Evolutionary conservation across 768 basidiomycete species (phyloP).

Genomic region (Phanerochaete sordida): DNA sequence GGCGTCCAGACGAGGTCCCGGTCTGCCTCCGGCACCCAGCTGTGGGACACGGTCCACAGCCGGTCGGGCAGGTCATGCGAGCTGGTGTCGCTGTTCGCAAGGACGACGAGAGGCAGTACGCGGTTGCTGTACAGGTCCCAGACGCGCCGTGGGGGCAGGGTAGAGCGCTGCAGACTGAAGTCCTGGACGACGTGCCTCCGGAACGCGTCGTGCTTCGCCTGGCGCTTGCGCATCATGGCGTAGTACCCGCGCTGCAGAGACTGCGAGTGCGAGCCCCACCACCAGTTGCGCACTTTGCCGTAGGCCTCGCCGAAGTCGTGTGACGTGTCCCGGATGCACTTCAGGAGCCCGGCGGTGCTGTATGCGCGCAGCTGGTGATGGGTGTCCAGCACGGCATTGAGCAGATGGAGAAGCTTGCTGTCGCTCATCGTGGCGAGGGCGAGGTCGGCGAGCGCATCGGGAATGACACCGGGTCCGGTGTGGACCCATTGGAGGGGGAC

Average conservation of each 20-base stretch:
- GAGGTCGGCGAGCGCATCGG: too few relatives aligned
- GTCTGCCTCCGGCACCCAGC: background rate
- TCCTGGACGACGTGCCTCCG: too few relatives aligned
- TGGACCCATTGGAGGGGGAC: too few relatives aligned
- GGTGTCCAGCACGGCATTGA: background rate
- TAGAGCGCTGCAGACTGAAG: background rate
- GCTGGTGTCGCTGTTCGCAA: background rate
- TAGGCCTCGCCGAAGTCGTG: background rate
- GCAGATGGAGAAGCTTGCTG: background rate
- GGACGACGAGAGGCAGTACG: background rate
- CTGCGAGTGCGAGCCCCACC: background rate
- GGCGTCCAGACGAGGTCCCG: background rate
- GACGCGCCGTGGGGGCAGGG: background rate
- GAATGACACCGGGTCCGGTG: too few relatives aligned
- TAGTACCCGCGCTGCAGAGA: background rate
- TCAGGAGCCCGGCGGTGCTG: background rate
- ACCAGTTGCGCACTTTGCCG: background rate
- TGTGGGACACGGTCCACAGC: background rate
- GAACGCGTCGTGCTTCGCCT: background rate
- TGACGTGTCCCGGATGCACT: background rate
- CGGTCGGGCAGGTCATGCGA: background rate
- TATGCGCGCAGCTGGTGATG: too few relatives aligned
- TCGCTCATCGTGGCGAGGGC: too few relatives aligned
- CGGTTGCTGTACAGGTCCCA: conserved; percentile 6
- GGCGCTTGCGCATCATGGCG: background rate